Conservation (phyloP, 495 filamentous ascomycete species). For the Aspergillus olivimuriae region DNA sequence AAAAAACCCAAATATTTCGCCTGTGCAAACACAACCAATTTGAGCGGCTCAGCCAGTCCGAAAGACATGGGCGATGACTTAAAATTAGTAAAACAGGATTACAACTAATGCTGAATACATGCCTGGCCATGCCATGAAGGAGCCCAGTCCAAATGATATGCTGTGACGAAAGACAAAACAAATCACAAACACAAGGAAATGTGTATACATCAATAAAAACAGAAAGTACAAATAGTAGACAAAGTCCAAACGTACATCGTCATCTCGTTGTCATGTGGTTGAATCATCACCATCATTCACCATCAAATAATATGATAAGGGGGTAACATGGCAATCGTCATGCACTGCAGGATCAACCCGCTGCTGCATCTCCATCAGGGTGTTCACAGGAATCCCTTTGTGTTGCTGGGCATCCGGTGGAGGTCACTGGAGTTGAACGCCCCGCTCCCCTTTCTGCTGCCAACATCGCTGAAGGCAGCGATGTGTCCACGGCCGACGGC, state of each 20-base stretch:
- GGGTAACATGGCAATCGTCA: too few species aligned
- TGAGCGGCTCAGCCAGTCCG: too few species aligned
- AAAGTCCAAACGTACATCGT: background rate
- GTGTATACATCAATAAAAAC: constrained; percentile 1
- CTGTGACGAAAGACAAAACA: background rate
- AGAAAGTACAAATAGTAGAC: constrained; percentile 1
- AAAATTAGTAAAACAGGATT: background rate
- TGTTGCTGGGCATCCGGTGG: constrained; percentile 44
- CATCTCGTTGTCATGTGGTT: constrained; percentile 13
- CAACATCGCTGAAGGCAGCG: constrained; percentile 32
- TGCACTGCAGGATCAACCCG: constrained; percentile 16
- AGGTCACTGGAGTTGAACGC: constrained; percentile 31
- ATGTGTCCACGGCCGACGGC: constrained; percentile 27
- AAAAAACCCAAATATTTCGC: too few species aligned
- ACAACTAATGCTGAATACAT: background rate
- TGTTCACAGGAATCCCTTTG: constrained; percentile 43
- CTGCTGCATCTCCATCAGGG: constrained; percentile 10
- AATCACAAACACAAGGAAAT: background rate
- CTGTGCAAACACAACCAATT: too few species aligned
- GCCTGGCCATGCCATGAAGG: background rate
- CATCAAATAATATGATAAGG: too few species aligned
- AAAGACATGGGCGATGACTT: too few species aligned
- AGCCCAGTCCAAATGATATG: background rate
- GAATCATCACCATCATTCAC: constrained; percentile 13
- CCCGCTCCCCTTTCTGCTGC: constrained; percentile 35